Percentiles rank a stretch among this genome's conserved stretches.
phyloP scores from a whole-genome alignment of 1,284 basidiomycete genomes.

The Athelia sp. region DNA sequence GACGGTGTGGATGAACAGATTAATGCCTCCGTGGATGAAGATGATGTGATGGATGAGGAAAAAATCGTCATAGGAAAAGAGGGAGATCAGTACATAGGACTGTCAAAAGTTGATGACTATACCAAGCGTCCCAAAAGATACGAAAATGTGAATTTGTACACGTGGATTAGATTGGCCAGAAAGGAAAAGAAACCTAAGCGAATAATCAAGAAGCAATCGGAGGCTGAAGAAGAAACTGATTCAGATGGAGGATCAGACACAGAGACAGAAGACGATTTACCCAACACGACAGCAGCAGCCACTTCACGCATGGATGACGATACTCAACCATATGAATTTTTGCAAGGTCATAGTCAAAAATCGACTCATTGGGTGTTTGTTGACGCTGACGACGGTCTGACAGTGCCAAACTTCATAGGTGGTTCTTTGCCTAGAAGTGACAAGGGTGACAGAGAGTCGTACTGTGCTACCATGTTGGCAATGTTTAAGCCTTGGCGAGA shows the following conservation, averaged over 20 bases:
- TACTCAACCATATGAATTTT: too few relatives aligned
- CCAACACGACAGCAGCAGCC: too few relatives aligned
- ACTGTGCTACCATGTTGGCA: slow-evolving; percentile 12
- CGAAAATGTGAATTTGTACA: slow-evolving; percentile 15
- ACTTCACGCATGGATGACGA: too few relatives aligned
- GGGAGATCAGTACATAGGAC: background rate
- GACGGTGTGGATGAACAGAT: background rate
- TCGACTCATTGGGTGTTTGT: too few relatives aligned
- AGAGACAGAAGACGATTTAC: too few relatives aligned
- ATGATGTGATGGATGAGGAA: background rate
- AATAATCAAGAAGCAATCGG: too few relatives aligned
- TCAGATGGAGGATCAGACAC: too few relatives aligned
- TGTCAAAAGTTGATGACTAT: slow-evolving; percentile 6
- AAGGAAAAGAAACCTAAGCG: background rate
- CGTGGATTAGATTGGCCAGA: slow-evolving; percentile 15
- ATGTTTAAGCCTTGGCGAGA: slow-evolving; percentile 25
- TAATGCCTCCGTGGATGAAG: background rate
- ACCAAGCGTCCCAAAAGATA: slow-evolving; percentile 11
- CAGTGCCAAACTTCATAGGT: slow-evolving; percentile 13
- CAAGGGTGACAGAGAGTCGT: slow-evolving; percentile 15
- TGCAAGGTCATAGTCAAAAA: too few relatives aligned
- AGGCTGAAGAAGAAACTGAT: too few relatives aligned
- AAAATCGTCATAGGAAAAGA: background rate
- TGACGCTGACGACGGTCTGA: too few relatives aligned
- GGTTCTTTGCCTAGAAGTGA: slow-evolving; percentile 12